These are phyloP conservation scores for Dissophora ornata DNA, from an alignment of 192 early-diverging fungal species.

Conservation along the genomic window DNA sequence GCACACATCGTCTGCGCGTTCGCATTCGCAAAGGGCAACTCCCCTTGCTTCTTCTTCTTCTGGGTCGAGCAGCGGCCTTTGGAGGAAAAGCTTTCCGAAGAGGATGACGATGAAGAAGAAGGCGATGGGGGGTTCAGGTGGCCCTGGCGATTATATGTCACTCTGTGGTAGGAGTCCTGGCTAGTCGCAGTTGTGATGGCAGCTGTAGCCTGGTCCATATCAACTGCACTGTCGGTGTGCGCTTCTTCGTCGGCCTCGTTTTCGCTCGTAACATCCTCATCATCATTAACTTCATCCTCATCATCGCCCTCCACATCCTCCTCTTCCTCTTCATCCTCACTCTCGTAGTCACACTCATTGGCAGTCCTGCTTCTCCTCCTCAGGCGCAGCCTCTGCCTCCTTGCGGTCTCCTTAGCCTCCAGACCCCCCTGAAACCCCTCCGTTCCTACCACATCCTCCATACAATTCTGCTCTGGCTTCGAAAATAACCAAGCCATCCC, in stretches of 20 bases:
- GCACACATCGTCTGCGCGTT: constrained; percentile 56
- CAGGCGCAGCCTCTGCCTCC: constrained; percentile 3
- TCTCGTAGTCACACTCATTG: not conserved
- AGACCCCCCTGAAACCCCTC: constrained; percentile 25
- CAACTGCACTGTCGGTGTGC: not conserved
- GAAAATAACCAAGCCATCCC: not conserved
- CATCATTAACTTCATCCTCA: too few species aligned
- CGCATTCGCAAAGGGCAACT: constrained; percentile 47
- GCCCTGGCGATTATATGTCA: too few species aligned
- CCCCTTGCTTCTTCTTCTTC: constrained; percentile 3
- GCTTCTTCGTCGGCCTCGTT: too few species aligned
- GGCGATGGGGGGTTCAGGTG: too few species aligned
- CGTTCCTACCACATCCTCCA: constrained; percentile 38
- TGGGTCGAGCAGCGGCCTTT: not conserved
- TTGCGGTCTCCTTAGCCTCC: constrained; percentile 4
- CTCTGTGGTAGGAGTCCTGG: not conserved
- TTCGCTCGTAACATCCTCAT: too few species aligned
- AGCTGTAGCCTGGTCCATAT: not conserved
- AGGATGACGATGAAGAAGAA: too few species aligned
- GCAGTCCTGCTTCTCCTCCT: not conserved
- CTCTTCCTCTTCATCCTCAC: not conserved
- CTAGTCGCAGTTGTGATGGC: not conserved
- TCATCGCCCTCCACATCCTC: too few species aligned
- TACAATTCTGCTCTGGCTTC: constrained; percentile 9
- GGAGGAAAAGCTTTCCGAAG: too few species aligned